These are phyloP conservation scores for Akanthomyces dipterigenus DNA, from an alignment of 2,329 filamentous ascomycete species.

Conservation along the genomic window DNA sequence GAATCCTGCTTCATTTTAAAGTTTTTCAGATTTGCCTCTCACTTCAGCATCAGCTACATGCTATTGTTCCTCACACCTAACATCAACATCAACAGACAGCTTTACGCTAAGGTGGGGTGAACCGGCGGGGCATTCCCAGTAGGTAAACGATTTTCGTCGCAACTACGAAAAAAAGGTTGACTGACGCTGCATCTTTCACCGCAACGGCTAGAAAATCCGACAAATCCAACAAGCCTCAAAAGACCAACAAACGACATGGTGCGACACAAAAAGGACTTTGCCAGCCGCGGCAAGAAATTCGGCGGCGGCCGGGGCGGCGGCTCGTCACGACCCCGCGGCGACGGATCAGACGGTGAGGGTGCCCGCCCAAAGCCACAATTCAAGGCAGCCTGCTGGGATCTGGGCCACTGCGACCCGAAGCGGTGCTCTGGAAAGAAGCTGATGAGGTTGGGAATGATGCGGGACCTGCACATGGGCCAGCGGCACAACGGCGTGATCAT, in stretches of 20 bases:
- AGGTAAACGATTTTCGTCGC: conserved; percentile 1
- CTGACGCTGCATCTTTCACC: neutral
- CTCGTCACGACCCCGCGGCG: conserved; percentile 45
- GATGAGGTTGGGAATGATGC: conserved; percentile 88
- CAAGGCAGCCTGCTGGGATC: conserved; percentile 96
- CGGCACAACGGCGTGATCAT: conserved; percentile 89
- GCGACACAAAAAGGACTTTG: conserved; percentile 85
- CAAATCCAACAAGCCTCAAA: neutral
- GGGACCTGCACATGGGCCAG: conserved; percentile 84
- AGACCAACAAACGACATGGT: conserved; percentile 55
- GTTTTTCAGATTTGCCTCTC: neutral
- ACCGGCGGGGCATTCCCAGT: conserved; percentile 1
- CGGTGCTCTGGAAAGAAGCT: conserved; percentile 92
- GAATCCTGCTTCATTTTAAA: neutral
- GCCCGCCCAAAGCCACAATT: conserved; percentile 46
- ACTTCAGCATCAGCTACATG: neutral
- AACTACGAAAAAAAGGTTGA: neutral
- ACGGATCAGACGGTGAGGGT: conserved; percentile 32
- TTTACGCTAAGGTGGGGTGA: conserved; percentile 1
- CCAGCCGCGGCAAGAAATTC: conserved; percentile 68
- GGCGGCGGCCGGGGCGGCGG: conserved; percentile 50
- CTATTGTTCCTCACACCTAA: neutral
- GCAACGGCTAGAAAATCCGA: neutral
- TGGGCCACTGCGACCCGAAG: conserved; percentile 96
- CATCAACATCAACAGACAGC: neutral